A percentile compares a stretch with the other conserved stretches of the same genome.
phyloP scores from a whole-genome alignment of 1,139 yeast genomes.

The Pichia inconspicua region DNA sequence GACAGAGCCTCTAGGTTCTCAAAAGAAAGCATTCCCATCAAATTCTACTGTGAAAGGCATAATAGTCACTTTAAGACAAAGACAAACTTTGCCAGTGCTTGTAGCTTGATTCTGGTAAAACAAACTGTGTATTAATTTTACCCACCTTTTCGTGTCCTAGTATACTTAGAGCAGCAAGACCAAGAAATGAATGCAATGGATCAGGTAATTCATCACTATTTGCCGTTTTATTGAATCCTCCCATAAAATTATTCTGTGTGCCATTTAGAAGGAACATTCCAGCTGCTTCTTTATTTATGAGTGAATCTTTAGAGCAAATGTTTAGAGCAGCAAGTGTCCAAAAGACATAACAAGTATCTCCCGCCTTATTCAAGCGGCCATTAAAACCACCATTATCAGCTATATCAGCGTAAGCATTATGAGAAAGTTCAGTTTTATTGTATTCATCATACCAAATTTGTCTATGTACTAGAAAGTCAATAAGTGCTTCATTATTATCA shows the following conservation, averaged over 20 bases:
- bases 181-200: conserved; percentile 60
- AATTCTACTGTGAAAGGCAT: too few species aligned
- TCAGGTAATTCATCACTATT: conserved; percentile 46
- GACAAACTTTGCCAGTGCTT: conserved; percentile 12
- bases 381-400: conserved; percentile 74
- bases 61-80: too few species aligned
- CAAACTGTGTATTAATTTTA: conserved; percentile 24
- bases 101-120: conserved; percentile 21
- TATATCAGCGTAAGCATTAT: conserved; percentile 33
- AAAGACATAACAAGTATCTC: conserved; percentile 89
- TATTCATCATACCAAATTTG: conserved; percentile 40
- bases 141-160: conserved; percentile 22
- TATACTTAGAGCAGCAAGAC: conserved; percentile 49
- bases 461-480: conserved; percentile 55
- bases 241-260: conserved; percentile 59
- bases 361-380: conserved; percentile 77
- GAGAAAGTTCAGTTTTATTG: conserved; percentile 20
- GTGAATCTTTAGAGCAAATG: conserved; percentile 30
- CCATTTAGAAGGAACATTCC: conserved; percentile 41
- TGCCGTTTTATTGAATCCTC: conserved; percentile 75
- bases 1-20: too few species aligned
- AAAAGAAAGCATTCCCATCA: too few species aligned
- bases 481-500: conserved; percentile 29
- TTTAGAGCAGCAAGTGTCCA: conserved; percentile 69
- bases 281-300: conserved; percentile 36